phyloP scores from a whole-genome alignment of 2,329 filamentous ascomycete species.

The Thelonectria olida region DNA sequence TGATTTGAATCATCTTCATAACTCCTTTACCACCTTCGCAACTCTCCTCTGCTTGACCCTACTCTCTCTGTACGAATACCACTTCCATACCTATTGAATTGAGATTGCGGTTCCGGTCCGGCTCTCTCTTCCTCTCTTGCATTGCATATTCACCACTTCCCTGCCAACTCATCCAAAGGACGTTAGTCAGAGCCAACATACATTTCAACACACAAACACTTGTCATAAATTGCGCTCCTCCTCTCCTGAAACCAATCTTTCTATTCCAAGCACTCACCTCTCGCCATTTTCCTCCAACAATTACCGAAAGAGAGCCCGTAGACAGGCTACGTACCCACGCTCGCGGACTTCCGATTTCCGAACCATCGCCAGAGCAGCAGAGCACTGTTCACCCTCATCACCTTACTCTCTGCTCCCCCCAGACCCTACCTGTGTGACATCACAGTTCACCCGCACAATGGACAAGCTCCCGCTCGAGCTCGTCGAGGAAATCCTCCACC shows the following conservation, averaged over 20 bases:
- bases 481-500: slow-evolving; percentile 39
- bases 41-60: no score
- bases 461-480: slow-evolving; percentile 44
- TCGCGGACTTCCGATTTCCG: background rate
- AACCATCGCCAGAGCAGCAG: background rate
- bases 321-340: no score
- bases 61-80: no score
- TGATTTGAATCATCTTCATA: no score
- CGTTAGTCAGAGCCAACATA: background rate
- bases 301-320: background rate
- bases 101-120: no score
- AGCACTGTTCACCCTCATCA: background rate
- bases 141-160: background rate
- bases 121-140: background rate
- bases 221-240: background rate
- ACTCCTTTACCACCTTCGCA: no score
- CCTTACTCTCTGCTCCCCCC: no score
- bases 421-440: background rate
- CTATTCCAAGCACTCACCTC: background rate
- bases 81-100: no score
- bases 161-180: background rate
- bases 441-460: slow-evolving; percentile 34
- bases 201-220: background rate
- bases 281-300: background rate
- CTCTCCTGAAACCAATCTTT: background rate